A percentile compares a stretch with the other conserved stretches of the same genome.
Conservation (phyloP, 2,329 filamentous ascomycete genomes). For the Exophiala mesophila region DNA sequence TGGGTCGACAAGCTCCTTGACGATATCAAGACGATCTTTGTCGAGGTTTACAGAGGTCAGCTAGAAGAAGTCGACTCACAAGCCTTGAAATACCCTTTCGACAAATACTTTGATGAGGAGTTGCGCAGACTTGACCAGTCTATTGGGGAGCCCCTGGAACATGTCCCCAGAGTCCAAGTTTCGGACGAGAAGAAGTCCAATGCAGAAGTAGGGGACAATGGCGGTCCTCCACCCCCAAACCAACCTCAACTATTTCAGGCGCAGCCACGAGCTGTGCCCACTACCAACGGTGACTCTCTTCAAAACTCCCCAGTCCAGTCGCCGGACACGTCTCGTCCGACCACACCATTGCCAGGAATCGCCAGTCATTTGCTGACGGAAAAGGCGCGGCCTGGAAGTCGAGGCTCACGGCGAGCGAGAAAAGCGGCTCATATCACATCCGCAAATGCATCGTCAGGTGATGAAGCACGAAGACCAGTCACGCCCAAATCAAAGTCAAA, state of each 20-base stretch:
- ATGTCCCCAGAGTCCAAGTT: constrained; percentile 37
- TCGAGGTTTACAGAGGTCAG: constrained; percentile 83
- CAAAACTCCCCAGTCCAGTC: constrained; percentile 67
- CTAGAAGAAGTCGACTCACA: constrained; percentile 75
- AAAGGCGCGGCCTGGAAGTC: constrained; percentile 68
- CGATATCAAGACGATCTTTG: constrained; percentile 87
- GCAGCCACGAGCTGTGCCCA: constrained; percentile 42
- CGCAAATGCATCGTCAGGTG: constrained; percentile 70
- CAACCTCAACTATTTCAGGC: constrained; percentile 50
- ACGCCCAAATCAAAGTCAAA: constrained; percentile 56
- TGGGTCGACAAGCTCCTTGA: constrained; percentile 98
- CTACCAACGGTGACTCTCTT: constrained; percentile 47
- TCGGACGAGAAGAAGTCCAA: constrained; percentile 46
- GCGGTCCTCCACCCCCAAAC: constrained; percentile 48
- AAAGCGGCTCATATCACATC: constrained; percentile 60
- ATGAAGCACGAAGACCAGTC: constrained; percentile 65
- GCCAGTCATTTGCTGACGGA: constrained; percentile 63
- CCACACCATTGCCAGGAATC: constrained; percentile 59
- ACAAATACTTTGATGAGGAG: constrained; percentile 92
- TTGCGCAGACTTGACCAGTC: constrained; percentile 67
- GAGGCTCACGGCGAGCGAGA: constrained; percentile 74
- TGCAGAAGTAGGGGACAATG: constrained; percentile 45
- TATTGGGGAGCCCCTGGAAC: constrained; percentile 34
- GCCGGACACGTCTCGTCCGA: constrained; percentile 72
- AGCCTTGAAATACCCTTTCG: constrained; percentile 77